Evolutionary conservation across 345 rosid genomes (phyloP).

Genomic region (Euclidium syriacum): DNA sequence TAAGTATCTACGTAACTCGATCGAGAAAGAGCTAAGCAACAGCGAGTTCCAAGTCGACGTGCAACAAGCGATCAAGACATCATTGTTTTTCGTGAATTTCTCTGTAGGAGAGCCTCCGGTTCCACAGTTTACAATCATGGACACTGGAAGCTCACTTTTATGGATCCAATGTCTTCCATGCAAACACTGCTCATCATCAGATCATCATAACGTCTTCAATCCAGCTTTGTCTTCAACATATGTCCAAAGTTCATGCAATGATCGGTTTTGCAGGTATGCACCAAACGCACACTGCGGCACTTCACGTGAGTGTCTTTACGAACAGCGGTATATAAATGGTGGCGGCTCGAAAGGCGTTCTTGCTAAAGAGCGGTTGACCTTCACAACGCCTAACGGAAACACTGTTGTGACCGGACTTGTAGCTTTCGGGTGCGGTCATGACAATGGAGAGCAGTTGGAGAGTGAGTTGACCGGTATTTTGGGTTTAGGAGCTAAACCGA

Average conservation of each 20-base stretch:
- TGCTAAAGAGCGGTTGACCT: conserved; percentile 38
- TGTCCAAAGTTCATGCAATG: conserved; percentile 28
- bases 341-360: conserved; percentile 39
- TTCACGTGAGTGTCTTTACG: conserved; percentile 34
- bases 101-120: conserved; percentile 58
- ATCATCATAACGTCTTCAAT: conserved; percentile 27
- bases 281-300: conserved; percentile 22
- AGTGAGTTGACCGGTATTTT: conserved; percentile 37
- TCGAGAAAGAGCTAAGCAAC: background rate
- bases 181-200: conserved; percentile 19
- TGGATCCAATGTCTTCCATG: conserved; percentile 60
- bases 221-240: conserved; percentile 50
- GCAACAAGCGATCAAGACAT: conserved; percentile 16
- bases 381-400: conserved; percentile 33
- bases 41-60: conserved; percentile 32
- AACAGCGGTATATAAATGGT: conserved; percentile 27
- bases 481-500: conserved; percentile 38
- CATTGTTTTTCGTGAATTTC: conserved; percentile 38
- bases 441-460: conserved; percentile 33
- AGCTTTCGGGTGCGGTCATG: conserved; percentile 49
- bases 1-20: conserved; percentile 23
- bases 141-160: conserved; percentile 57
- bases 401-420: conserved; percentile 25
- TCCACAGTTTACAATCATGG: conserved; percentile 47
- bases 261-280: conserved; percentile 23